Conservation (phyloP, 495 filamentous ascomycete genomes). For the Hyaloscypha finlandica region DNA sequence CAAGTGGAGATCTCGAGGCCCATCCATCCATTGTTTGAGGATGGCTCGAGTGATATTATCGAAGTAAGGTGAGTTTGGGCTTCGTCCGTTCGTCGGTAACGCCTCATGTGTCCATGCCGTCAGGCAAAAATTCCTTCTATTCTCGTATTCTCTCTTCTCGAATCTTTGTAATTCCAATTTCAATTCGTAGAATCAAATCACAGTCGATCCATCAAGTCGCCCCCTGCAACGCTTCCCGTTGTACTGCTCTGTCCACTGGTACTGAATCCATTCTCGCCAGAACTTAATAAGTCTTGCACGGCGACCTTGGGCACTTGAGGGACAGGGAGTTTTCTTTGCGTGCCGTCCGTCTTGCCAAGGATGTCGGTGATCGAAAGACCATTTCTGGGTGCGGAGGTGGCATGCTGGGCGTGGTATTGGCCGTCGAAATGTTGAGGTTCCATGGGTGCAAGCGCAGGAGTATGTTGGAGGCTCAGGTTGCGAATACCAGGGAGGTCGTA, state of each 20-base stretch:
- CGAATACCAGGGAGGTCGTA: conserved; percentile 85
- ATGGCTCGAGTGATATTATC: conserved; percentile 15
- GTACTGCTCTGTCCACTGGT: conserved; percentile 32
- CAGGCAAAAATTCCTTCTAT: conserved; percentile 14
- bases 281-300: conserved; percentile 81
- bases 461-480: conserved; percentile 80
- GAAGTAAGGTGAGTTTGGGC: conserved; percentile 4
- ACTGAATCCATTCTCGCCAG: conserved; percentile 57
- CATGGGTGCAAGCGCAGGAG: conserved; percentile 90
- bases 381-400: conserved; percentile 44
- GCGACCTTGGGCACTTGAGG: conserved; percentile 85
- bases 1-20: conserved; percentile 17
- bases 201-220: conserved; percentile 35
- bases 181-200: conserved; percentile 15
- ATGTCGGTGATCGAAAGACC: conserved; percentile 89
- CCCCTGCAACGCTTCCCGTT: conserved; percentile 33
- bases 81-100: conserved; percentile 7
- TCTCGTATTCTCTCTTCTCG: background rate
- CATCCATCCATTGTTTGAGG: background rate
- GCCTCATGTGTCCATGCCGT: conserved; percentile 10
- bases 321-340: conserved; percentile 93
- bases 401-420: conserved; percentile 42
- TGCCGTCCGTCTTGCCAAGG: conserved; percentile 81
- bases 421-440: conserved; percentile 71
- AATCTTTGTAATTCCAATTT: background rate